Evolutionary conservation across 441 rosid species (phyloP).

Genomic region (Adansonia rubrostipa): DNA sequence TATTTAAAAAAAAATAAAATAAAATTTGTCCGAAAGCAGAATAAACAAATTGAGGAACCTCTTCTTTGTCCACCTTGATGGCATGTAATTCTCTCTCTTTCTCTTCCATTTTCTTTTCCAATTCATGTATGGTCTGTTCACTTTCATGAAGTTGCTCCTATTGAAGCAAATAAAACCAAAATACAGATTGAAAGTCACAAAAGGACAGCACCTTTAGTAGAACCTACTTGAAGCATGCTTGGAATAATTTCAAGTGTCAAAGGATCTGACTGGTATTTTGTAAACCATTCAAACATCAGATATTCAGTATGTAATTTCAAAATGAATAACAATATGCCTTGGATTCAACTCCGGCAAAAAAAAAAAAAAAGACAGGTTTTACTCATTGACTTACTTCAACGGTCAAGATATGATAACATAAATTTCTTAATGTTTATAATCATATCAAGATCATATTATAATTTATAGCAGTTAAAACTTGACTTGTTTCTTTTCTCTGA

Average conservation of each 20-base stretch:
- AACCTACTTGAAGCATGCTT: constrained; percentile 19
- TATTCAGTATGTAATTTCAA: background rate
- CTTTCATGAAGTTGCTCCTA: constrained; percentile 87
- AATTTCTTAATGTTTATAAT: constrained; percentile 3
- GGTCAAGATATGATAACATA: background rate
- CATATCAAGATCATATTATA: background rate
- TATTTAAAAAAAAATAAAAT: background rate
- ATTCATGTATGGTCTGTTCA: constrained; percentile 66
- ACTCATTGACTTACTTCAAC: background rate
- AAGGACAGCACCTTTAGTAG: background rate
- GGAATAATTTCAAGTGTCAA: constrained; percentile 15
- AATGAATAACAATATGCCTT: background rate
- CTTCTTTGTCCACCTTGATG: constrained; percentile 85
- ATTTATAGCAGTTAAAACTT: constrained; percentile 13
- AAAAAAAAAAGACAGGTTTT: background rate
- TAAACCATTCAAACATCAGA: background rate
- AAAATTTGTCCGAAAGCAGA: constrained; percentile 7
- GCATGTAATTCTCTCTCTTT: constrained; percentile 86
- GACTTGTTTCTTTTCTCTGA: background rate
- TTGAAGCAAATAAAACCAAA: constrained; percentile 32
- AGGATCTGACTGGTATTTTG: background rate
- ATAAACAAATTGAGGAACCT: constrained; percentile 51
- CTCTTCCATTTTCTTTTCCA: constrained; percentile 86
- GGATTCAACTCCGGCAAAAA: background rate
- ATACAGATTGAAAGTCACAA: constrained; percentile 2